Percentiles rank a stretch among this genome's conserved stretches.
These are phyloP conservation scores for Podaxis sp. DNA, from an alignment of 768 basidiomycete species.

Conservation along the genomic window DNA sequence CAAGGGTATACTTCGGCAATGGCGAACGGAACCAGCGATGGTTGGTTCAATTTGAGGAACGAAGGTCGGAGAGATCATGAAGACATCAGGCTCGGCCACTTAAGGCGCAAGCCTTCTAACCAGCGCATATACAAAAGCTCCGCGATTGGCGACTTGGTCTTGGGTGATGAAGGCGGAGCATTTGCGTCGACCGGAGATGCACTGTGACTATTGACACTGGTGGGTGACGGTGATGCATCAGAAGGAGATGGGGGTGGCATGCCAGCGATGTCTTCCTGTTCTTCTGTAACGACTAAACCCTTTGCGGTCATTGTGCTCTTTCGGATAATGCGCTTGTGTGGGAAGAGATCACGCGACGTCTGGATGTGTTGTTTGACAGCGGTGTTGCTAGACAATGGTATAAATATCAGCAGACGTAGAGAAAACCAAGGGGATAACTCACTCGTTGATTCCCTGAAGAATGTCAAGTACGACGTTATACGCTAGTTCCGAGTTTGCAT, in stretches of 20 bases:
- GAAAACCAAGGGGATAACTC: slow-evolving; percentile 26
- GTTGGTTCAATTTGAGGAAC: background rate
- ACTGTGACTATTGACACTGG: background rate
- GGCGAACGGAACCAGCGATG: background rate
- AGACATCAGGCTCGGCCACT: slow-evolving; percentile 75
- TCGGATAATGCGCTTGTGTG: slow-evolving; percentile 72
- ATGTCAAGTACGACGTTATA: slow-evolving; percentile 89
- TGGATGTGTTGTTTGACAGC: slow-evolving; percentile 81
- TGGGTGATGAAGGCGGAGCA: slow-evolving; percentile 32
- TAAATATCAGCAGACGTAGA: slow-evolving; percentile 7
- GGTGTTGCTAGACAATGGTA: slow-evolving; percentile 48
- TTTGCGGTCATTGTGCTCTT: slow-evolving; percentile 83
- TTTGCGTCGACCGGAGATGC: slow-evolving; percentile 33
- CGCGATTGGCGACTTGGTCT: slow-evolving; percentile 83
- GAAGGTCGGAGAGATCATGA: slow-evolving; percentile 7
- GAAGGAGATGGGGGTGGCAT: slow-evolving; percentile 32
- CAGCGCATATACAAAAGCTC: slow-evolving; percentile 97
- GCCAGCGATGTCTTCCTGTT: slow-evolving; percentile 64
- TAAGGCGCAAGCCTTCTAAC: slow-evolving; percentile 87
- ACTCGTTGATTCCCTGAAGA: slow-evolving; percentile 89
- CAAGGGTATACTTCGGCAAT: background rate
- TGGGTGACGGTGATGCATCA: slow-evolving; percentile 18
- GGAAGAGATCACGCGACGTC: slow-evolving; percentile 75
- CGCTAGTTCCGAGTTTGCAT: slow-evolving; percentile 78
- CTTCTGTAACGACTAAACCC: slow-evolving; percentile 80